Conservation (phyloP, 2,329 filamentous ascomycete genomes). For the Magnaporthales sp. region DNA sequence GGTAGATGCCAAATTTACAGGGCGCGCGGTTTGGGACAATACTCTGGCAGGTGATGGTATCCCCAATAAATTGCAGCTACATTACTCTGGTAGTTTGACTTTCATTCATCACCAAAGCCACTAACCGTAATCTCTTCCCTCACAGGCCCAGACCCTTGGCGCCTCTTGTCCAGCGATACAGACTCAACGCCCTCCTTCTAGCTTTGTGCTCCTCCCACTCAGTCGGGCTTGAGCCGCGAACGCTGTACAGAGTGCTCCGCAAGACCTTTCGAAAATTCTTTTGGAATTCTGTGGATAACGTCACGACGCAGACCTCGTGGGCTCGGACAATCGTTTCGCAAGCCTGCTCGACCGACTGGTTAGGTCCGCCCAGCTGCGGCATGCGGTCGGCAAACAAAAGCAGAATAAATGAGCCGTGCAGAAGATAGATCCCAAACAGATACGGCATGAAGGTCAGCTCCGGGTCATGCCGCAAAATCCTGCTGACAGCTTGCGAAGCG, state of each 20-base stretch:
- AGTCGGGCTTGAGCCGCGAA: slow-evolving; percentile 28
- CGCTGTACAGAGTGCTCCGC: slow-evolving; percentile 36
- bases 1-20: no score
- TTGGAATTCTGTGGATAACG: slow-evolving; percentile 40
- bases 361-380: slow-evolving; percentile 32
- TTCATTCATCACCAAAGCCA: background rate
- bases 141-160: slow-evolving; percentile 24
- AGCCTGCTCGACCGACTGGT: slow-evolving; percentile 34
- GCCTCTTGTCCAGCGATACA: slow-evolving; percentile 41
- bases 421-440: slow-evolving; percentile 41
- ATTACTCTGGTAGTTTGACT: background rate
- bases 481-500: slow-evolving; percentile 33
- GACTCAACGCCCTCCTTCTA: slow-evolving; percentile 37
- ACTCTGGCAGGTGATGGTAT: background rate
- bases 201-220: slow-evolving; percentile 34
- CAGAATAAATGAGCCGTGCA: slow-evolving; percentile 41
- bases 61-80: background rate
- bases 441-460: slow-evolving; percentile 44
- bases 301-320: slow-evolving; percentile 41
- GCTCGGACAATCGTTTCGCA: slow-evolving; percentile 41
- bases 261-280: slow-evolving; percentile 47
- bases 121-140: background rate
- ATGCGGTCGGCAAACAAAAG: slow-evolving; percentile 40
- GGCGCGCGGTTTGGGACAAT: background rate
- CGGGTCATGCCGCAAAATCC: slow-evolving; percentile 37